Percentiles rank a stretch among this genome's conserved stretches.
Conservation (phyloP, 331 rosid species). For the Spiraea crenata region DNA sequence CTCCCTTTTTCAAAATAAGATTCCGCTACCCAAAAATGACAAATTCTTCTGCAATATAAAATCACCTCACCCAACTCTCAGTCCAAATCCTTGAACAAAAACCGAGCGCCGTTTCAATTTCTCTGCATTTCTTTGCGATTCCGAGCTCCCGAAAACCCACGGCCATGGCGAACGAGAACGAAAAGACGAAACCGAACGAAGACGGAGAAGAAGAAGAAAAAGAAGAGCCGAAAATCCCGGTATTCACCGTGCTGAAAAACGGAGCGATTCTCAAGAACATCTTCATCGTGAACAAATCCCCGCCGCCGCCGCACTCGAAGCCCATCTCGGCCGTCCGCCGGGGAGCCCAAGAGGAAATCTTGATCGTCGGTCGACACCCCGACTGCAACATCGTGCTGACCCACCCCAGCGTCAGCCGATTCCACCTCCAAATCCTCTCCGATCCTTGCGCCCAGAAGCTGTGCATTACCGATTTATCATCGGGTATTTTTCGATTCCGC, state of each 20-base stretch:
- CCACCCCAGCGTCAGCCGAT: conserved; percentile 91
- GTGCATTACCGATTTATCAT: conserved; percentile 57
- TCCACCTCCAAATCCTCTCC: conserved; percentile 69
- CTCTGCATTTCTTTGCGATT: background rate
- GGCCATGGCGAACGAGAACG: conserved; percentile 34
- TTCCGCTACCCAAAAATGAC: no score
- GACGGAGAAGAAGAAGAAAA: conserved; percentile 4
- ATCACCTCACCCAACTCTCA: background rate
- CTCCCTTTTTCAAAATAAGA: no score
- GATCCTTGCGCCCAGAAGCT: conserved; percentile 46
- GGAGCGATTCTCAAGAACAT: conserved; percentile 74
- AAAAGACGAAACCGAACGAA: background rate
- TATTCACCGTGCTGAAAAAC: conserved; percentile 73
- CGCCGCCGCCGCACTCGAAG: conserved; percentile 4
- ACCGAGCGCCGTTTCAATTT: background rate
- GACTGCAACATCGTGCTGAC: conserved; percentile 62
- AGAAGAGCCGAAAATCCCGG: conserved; percentile 46
- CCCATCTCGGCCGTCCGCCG: conserved; percentile 4
- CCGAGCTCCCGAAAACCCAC: background rate
- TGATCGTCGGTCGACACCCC: conserved; percentile 71
- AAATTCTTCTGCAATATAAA: background rate
- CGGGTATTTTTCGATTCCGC: conserved; percentile 38
- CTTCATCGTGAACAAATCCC: conserved; percentile 46
- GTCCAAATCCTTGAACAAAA: background rate
- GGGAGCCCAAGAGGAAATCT: conserved; percentile 37